These are phyloP conservation scores for Backusella circina DNA, from an alignment of 192 early-diverging fungal species.

Conservation along the genomic window DNA sequence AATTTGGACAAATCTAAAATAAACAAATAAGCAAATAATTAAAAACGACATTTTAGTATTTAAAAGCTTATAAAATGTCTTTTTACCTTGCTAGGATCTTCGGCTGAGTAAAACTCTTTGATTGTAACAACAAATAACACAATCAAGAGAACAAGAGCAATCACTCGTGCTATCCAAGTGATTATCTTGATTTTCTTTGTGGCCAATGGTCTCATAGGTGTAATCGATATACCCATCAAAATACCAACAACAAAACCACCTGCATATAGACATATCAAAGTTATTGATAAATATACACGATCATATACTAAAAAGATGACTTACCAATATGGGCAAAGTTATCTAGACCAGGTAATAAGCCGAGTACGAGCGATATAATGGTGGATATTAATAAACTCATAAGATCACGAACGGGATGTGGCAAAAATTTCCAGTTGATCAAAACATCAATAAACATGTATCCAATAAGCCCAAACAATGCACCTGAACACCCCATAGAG, in stretches of 20 bases:
- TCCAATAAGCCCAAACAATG: slow-evolving; percentile 70
- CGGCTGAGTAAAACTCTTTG: slow-evolving; percentile 47
- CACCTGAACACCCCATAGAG: slow-evolving; percentile 57
- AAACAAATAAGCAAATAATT: not conserved
- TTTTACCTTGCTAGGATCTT: slow-evolving; percentile 26
- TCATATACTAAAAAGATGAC: slow-evolving; percentile 19
- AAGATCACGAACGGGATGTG: slow-evolving; percentile 64
- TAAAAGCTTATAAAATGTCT: not conserved
- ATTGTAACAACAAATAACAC: slow-evolving; percentile 44
- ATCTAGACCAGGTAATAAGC: slow-evolving; percentile 71
- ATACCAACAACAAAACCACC: slow-evolving; percentile 19
- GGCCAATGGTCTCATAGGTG: slow-evolving; percentile 16
- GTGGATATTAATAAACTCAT: slow-evolving; percentile 64
- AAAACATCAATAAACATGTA: slow-evolving; percentile 75
- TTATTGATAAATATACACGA: not conserved
- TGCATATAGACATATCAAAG: too few relatives aligned
- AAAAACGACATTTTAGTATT: not conserved
- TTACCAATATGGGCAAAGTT: slow-evolving; percentile 82
- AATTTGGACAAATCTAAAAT: slow-evolving; percentile 51
- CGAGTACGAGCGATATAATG: slow-evolving; percentile 64
- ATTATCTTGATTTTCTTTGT: slow-evolving; percentile 19
- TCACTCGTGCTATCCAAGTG: slow-evolving; percentile 32
- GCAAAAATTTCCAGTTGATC: slow-evolving; percentile 73
- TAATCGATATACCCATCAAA: slow-evolving; percentile 11
- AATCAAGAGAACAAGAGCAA: slow-evolving; percentile 40